Percentiles rank a stretch among this genome's conserved stretches.
Conservation (phyloP, 306 rosid genomes). For the Parietaria judaica region DNA sequence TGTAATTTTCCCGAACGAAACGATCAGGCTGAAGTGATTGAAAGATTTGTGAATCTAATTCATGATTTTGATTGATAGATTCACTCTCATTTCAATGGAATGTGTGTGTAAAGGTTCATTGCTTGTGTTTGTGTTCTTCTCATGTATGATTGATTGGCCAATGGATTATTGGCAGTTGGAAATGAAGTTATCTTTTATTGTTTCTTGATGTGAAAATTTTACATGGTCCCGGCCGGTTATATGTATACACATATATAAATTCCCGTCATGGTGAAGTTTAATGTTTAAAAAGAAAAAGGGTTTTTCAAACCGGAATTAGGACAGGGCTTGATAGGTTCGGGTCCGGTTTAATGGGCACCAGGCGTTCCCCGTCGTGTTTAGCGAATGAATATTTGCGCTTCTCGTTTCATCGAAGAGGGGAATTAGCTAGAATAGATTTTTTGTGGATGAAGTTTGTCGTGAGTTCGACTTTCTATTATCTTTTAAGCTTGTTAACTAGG, state of each 20-base stretch:
- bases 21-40: constrained; percentile 38
- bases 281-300: no score
- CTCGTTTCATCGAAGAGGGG: not conserved
- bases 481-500: no score
- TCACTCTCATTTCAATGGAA: not conserved
- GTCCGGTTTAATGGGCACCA: no score
- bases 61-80: not conserved
- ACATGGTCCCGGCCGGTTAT: not conserved
- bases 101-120: constrained; percentile 2
- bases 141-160: not conserved
- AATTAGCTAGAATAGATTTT: not conserved
- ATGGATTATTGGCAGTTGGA: constrained; percentile 3
- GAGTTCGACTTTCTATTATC: no score
- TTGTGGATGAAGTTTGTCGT: no score
- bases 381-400: not conserved
- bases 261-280: no score
- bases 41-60: constrained; percentile 4
- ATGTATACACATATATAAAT: no score
- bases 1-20: constrained; percentile 46
- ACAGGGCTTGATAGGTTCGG: no score
- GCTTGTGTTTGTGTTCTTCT: constrained; percentile 10
- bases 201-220: constrained; percentile 11
- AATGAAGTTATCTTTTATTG: not conserved
- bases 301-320: no score
- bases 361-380: no score